These are phyloP conservation scores for Sphagnum magellanicum DNA, from an alignment of 228 moss, liverwort and hornwort genomes.

Conservation along the genomic window DNA sequence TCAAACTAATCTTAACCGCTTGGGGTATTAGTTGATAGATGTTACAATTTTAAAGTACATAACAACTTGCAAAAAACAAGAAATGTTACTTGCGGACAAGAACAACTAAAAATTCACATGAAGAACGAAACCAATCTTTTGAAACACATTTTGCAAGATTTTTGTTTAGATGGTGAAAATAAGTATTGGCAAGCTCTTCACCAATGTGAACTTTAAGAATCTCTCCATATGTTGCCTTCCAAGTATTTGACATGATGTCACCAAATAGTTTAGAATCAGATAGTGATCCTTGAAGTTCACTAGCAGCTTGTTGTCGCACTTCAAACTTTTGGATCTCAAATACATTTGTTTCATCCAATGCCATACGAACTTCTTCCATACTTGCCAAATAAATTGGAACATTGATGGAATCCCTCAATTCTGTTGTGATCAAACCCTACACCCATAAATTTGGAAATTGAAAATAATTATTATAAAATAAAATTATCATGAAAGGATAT, in stretches of 20 bases:
- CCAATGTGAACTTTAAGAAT: constrained; percentile 26
- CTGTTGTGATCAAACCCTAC: constrained; percentile 22
- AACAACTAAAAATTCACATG: too few species aligned
- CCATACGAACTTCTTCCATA: constrained; percentile 26
- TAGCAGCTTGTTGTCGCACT: constrained; percentile 5
- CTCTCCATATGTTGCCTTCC: constrained; percentile 18
- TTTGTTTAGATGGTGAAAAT: constrained; percentile 13
- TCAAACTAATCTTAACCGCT: too few species aligned
- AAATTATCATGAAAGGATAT: too few species aligned
- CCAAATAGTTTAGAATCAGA: constrained; percentile 7
- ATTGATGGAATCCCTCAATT: constrained; percentile 25
- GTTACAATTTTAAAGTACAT: too few species aligned
- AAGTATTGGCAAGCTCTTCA: constrained; percentile 8
- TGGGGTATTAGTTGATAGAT: too few species aligned
- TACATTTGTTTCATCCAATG: constrained; percentile 14
- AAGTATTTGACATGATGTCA: constrained; percentile 6
- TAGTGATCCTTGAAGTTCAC: constrained; percentile 4
- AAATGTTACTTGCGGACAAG: too few species aligned
- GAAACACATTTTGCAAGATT: too few species aligned
- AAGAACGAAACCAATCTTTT: too few species aligned
- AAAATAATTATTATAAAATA: too few species aligned
- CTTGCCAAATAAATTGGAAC: constrained; percentile 18
- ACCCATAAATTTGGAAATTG: too few species aligned
- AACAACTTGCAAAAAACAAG: too few species aligned
- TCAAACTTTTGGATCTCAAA: constrained; percentile 18